phyloP scores from a whole-genome alignment of 108 stramenopile genomes.

The Fistulifera solaris region DNA sequence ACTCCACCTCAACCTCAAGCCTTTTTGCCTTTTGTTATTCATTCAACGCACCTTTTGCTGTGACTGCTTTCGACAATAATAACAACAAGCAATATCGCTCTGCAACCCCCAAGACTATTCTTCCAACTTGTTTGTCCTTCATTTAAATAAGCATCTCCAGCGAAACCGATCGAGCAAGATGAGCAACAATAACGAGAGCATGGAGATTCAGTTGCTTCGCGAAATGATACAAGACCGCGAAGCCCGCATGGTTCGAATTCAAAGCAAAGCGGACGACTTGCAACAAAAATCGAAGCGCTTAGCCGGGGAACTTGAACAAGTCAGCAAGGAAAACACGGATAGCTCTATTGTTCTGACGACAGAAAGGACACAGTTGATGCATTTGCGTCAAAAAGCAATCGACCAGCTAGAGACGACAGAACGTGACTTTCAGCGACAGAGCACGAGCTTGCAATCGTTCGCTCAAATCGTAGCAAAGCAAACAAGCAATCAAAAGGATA shows the following conservation, averaged over 20 bases:
- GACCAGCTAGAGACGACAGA: slow-evolving; percentile 21
- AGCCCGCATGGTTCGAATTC: slow-evolving; percentile 22
- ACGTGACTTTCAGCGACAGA: slow-evolving; percentile 22
- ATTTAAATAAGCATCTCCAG: too few species aligned
- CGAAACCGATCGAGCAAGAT: too few species aligned
- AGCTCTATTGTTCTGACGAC: slow-evolving; percentile 15
- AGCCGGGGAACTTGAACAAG: slow-evolving; percentile 5
- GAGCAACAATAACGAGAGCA: neutral
- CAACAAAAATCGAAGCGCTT: slow-evolving; percentile 16
- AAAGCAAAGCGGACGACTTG: slow-evolving; percentile 21
- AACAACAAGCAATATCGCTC: too few species aligned
- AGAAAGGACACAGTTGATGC: slow-evolving; percentile 10
- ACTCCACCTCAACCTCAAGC: too few species aligned
- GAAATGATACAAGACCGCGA: slow-evolving; percentile 54
- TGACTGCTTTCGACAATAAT: too few species aligned
- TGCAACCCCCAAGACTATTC: too few species aligned
- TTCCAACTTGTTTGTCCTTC: too few species aligned
- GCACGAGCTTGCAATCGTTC: neutral
- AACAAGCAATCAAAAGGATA: slow-evolving; percentile 14
- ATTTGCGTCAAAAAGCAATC: slow-evolving; percentile 12
- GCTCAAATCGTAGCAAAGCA: slow-evolving; percentile 27
- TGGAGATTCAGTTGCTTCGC: slow-evolving; percentile 34
- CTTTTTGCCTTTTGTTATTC: too few species aligned
- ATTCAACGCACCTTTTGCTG: too few species aligned
- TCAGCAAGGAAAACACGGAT: slow-evolving; percentile 3